Evolutionary conservation across 257 asterid genomes (phyloP).

Genomic region (Przewalskia tangutica): DNA sequence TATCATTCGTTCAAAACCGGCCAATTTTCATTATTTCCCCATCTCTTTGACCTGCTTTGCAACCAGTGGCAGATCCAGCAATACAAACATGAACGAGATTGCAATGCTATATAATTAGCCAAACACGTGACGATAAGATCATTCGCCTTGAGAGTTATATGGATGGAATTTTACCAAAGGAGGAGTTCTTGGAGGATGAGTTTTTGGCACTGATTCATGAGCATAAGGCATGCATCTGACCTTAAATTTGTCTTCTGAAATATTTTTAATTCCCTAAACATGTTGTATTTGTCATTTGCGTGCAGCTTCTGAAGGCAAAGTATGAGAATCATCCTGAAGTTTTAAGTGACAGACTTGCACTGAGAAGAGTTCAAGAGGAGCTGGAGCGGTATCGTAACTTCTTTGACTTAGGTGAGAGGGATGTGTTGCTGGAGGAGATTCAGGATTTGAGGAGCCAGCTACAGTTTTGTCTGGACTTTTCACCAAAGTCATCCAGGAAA

Average conservation of each 20-base stretch:
- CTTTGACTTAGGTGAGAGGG: slow-evolving; percentile 93
- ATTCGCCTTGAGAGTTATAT: slow-evolving; percentile 88
- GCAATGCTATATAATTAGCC: slow-evolving; percentile 72
- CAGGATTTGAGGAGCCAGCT: slow-evolving; percentile 75
- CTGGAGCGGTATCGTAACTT: slow-evolving; percentile 70
- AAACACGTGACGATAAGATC: slow-evolving; percentile 92
- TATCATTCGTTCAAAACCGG: neutral
- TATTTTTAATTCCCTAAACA: slow-evolving; percentile 7
- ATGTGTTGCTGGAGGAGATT: slow-evolving; percentile 83
- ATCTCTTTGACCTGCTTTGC: slow-evolving; percentile 9
- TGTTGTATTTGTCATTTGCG: slow-evolving; percentile 8
- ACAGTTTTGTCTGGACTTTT: slow-evolving; percentile 59
- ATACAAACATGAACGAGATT: slow-evolving; percentile 95
- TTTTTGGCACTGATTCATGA: slow-evolving; percentile 58
- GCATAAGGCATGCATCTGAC: slow-evolving; percentile 50
- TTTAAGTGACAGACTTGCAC: slow-evolving; percentile 62
- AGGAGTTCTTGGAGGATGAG: slow-evolving; percentile 90
- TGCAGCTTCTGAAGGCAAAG: slow-evolving; percentile 76
- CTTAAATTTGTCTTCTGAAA: slow-evolving; percentile 7
- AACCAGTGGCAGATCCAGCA: slow-evolving; percentile 65
- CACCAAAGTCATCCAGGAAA: slow-evolving; percentile 44
- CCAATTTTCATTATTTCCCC: neutral
- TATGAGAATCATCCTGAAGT: slow-evolving; percentile 91
- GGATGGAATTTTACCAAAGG: slow-evolving; percentile 82
- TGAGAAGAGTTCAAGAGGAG: slow-evolving; percentile 71